phyloP scores from a whole-genome alignment of 192 early-diverging fungal species.

The Chytriomyces hyalinus region DNA sequence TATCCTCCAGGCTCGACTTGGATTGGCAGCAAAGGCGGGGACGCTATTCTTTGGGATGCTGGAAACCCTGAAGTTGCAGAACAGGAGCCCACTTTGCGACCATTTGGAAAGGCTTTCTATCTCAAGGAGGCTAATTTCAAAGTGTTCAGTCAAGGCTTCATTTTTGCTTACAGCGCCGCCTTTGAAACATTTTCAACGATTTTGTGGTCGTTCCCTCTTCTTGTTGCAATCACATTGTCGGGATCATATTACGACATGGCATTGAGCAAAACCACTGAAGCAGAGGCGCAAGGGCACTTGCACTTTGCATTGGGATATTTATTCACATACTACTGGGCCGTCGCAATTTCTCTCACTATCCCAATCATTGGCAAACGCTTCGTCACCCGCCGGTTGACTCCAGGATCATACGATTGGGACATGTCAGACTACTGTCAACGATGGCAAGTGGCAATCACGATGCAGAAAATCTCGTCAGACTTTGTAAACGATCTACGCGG shows the following conservation, averaged over 20 bases:
- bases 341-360: background rate
- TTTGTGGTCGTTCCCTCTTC: conserved; percentile 1
- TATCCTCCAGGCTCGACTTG: conserved; percentile 41
- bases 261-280: background rate
- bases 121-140: conserved; percentile 40
- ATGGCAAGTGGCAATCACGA: conserved; percentile 52
- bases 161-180: conserved; percentile 5
- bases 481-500: conserved; percentile 47
- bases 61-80: conserved; percentile 18
- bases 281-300: conserved; percentile 6
- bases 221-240: conserved; percentile 2
- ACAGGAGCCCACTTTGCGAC: conserved; percentile 31
- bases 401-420: conserved; percentile 55
- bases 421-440: conserved; percentile 52
- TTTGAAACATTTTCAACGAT: background rate
- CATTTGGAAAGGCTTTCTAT: conserved; percentile 57
- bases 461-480: conserved; percentile 38
- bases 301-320: background rate
- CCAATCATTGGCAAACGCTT: conserved; percentile 45
- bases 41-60: conserved; percentile 41
- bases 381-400: conserved; percentile 44
- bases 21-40: conserved; percentile 48
- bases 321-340: background rate
- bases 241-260: background rate
- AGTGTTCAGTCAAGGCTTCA: conserved; percentile 30